These are phyloP conservation scores for Rhododendron vialii DNA, from an alignment of 148 eudicot genomes.

Conservation along the genomic window DNA sequence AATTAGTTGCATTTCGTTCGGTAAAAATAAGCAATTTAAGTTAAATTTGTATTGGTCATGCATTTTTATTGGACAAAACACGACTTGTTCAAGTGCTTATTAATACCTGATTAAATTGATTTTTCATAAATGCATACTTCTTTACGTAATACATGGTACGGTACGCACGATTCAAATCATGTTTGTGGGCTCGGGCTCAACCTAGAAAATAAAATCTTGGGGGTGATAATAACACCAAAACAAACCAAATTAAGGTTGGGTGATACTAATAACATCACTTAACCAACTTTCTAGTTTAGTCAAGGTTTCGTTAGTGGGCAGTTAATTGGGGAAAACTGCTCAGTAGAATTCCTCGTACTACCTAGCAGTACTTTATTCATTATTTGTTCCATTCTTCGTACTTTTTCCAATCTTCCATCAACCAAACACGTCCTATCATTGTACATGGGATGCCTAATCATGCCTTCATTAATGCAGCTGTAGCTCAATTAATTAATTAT, in stretches of 20 bases:
- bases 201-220: too few species aligned
- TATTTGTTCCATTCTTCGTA: not conserved
- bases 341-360: not conserved
- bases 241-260: too few species aligned
- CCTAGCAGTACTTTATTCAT: not conserved
- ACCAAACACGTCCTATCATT: not conserved
- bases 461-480: conserved; percentile 7
- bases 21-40: not conserved
- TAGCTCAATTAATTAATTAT: not conserved
- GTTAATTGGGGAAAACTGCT: not conserved
- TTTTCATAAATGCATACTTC: not conserved
- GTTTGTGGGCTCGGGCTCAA: not conserved
- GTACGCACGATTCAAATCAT: not conserved
- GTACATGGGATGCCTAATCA: not conserved
- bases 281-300: not conserved
- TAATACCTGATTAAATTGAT: not conserved
- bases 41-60: not conserved
- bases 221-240: not conserved
- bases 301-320: not conserved
- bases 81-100: not conserved
- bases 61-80: not conserved
- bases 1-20: not conserved
- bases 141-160: not conserved
- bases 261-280: not conserved
- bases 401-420: not conserved